phyloP scores from a whole-genome alignment of 78 protist species.

The Guillardia theta region DNA sequence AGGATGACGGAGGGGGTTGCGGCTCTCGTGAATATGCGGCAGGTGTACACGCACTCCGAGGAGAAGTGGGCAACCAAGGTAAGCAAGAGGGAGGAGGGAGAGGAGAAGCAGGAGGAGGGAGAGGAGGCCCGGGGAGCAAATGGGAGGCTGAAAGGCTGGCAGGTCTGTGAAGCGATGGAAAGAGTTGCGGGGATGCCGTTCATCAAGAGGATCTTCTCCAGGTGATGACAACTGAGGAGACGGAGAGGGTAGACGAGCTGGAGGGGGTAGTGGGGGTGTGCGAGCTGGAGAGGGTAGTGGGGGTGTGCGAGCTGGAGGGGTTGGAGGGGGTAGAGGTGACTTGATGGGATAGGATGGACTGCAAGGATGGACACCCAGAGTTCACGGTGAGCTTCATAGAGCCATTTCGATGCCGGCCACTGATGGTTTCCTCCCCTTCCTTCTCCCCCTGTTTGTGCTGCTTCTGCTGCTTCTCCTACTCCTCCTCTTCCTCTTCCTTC shows the following conservation, averaged over 20 bases:
- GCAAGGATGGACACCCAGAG: constrained; percentile 29
- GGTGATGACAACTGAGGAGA: background rate
- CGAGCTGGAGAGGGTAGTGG: too few species aligned
- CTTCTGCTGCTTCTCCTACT: background rate
- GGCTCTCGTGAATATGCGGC: background rate
- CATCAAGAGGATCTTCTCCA: background rate
- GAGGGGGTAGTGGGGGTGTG: too few species aligned
- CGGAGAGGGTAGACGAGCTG: background rate
- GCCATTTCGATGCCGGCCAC: too few species aligned
- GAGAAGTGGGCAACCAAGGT: constrained; percentile 21
- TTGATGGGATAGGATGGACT: background rate
- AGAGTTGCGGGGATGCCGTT: background rate
- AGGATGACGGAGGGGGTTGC: background rate
- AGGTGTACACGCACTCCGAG: constrained; percentile 27
- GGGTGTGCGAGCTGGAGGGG: background rate
- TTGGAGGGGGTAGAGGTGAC: background rate
- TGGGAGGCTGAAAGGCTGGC: too few species aligned
- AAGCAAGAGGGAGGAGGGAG: too few species aligned
- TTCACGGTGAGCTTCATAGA: too few species aligned
- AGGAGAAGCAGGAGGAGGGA: too few species aligned
- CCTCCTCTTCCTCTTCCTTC: background rate
- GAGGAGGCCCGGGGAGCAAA: too few species aligned
- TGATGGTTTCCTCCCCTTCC: too few species aligned
- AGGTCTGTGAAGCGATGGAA: background rate
- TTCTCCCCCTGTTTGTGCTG: too few species aligned